Evolutionary conservation across 306 rosid genomes (phyloP), one percentile per base, ranked within the genome.

Genomic region (Trifolium fragiferum): DNA sequence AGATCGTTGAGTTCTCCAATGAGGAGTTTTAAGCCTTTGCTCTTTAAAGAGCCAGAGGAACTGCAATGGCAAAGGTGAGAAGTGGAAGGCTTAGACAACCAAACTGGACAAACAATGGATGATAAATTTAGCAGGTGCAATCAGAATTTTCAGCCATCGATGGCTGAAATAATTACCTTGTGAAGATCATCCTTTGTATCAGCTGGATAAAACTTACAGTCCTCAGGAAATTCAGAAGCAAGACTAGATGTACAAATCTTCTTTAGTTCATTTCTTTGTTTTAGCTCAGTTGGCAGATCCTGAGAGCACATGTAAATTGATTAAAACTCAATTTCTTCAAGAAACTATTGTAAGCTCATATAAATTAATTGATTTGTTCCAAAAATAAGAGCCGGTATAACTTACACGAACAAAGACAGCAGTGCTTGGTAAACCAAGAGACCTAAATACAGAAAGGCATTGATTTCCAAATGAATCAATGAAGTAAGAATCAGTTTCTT

Each of bases 391-490:
- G 57, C 30, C 38, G 21, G 38, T 61, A 67, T 58, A 73, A 86
- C 99, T 77, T 90, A 94, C 99, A 38, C 97, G 92, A 64, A 94
- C 74, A 59, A 94, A 90, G 70, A 90, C 96, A 18, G 71, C 90
- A 15, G 96, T 90, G 87, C 97, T 92, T 8, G 98, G 99, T 83
- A 94, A 84, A 73, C 99, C 99, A 74, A 94, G 85, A 60, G 97
- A 88, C 76, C 92, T 90, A 76, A 90, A 90, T 46, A 94, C 89
- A 14, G 99, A 94, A 81, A 94, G 97, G 75, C 98, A 94, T 66
- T 88, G 97, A 64, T 83, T 82, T 83, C 96, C 99, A 82, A 94
- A 94, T 8, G 96, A 92, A 79, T 94, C 98, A 9, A 92, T 81
- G 81, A 86, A 85, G 87, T 62, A 44, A 69, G 94, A 84, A 69